Percentiles rank a stretch among this genome's conserved stretches.
Evolutionary conservation across 2,329 filamentous ascomycete genomes (phyloP).

Genomic region (Pseudogymnoascus sp.): DNA sequence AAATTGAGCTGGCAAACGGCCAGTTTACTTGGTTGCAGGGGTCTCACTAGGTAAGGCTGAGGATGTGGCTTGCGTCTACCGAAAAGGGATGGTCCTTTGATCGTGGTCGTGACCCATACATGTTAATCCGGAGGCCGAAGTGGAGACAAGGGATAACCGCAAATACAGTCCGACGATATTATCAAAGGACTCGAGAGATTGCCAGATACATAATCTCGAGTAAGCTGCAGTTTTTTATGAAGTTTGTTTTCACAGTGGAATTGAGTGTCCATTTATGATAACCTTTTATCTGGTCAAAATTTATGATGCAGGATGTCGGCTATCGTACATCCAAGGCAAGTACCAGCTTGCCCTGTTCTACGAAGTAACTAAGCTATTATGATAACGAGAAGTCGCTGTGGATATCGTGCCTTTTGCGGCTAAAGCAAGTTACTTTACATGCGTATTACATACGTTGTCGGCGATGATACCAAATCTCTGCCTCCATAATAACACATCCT

Average conservation of each 20-base stretch:
- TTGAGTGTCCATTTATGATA: neutral
- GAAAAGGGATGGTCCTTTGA: conserved; percentile 1
- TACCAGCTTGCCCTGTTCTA: neutral
- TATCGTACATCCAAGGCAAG: neutral
- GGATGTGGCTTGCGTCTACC: conserved; percentile 4
- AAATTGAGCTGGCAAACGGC: conserved; percentile 5
- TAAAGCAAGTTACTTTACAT: conserved; percentile 1
- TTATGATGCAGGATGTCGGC: neutral
- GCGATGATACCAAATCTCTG: neutral
- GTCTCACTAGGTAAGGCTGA: conserved; percentile 1
- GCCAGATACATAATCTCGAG: neutral
- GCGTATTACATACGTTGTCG: neutral
- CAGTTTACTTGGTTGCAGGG: conserved; percentile 5
- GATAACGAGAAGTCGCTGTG: neutral
- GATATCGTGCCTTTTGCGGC: neutral
- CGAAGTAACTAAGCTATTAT: neutral
- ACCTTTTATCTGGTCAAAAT: neutral
- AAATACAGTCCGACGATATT: neutral
- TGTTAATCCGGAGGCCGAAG: conserved; percentile 6
- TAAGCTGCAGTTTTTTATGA: neutral
- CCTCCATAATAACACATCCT: neutral
- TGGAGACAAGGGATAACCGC: neutral
- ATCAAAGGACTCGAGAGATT: neutral
- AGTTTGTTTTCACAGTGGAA: neutral
- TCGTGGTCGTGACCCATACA: neutral